Evolutionary conservation across 2,329 filamentous ascomycete species (phyloP).

Genomic region (Pseudogymnoascus sp.): DNA sequence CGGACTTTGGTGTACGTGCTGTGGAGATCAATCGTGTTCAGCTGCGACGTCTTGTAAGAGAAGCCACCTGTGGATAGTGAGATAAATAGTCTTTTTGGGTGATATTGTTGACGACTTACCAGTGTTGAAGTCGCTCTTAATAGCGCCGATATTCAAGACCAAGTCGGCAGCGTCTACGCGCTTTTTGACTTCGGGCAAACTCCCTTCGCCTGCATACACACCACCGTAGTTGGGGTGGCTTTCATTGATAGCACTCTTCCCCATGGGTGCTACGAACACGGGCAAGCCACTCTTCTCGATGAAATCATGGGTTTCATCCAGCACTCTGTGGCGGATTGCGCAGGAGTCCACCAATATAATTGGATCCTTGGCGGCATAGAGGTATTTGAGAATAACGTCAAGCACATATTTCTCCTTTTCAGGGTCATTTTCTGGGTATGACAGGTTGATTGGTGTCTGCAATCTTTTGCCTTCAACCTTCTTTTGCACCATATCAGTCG

Average conservation of each 20-base stretch:
- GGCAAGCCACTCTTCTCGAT: conserved; percentile 67
- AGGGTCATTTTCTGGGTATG: conserved; percentile 53
- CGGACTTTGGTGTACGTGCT: conserved; percentile 63
- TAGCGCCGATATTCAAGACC: conserved; percentile 59
- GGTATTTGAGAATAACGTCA: conserved; percentile 63
- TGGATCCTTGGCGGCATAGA: conserved; percentile 64
- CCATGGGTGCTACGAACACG: conserved; percentile 84
- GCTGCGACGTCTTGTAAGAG: conserved; percentile 66
- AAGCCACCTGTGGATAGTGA: conserved; percentile 51
- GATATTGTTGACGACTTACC: not conserved
- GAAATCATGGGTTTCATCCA: conserved; percentile 64
- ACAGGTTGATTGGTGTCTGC: conserved; percentile 60
- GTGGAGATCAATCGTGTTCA: conserved; percentile 75
- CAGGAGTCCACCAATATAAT: conserved; percentile 78
- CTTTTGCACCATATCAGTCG: conserved; percentile 69
- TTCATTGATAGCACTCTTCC: conserved; percentile 77
- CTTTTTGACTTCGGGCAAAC: conserved; percentile 53
- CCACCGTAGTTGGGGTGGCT: conserved; percentile 67
- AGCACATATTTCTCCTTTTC: conserved; percentile 78
- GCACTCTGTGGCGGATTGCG: conserved; percentile 65
- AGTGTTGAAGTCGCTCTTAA: conserved; percentile 73
- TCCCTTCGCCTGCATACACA: conserved; percentile 75
- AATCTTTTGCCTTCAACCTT: conserved; percentile 68
- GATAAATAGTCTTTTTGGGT: not conserved
- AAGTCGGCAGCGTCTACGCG: conserved; percentile 62